Base-by-base conservation (phyloP, 148 eudicot genomes). In the Vaccinium myrtillus region DNA sequence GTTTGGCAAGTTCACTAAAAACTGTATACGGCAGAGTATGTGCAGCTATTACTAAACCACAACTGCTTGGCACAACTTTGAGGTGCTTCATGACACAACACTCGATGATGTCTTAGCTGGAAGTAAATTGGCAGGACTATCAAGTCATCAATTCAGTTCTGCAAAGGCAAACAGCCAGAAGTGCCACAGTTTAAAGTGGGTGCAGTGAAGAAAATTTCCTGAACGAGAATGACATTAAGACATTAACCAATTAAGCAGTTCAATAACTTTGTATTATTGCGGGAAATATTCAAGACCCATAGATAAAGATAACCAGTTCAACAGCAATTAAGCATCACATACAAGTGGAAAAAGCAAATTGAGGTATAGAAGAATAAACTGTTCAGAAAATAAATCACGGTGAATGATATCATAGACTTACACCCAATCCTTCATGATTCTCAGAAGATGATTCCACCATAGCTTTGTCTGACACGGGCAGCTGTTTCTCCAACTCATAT, bases 381-480 rank as follows among this genome's bases (percentile, higher is more conserved):
- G 30, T 18, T 39, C 48, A 13, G 30, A 74, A 85, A 87, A 81
- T 25, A 67, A 46, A 75, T 36, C 18, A 75, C 2, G 21, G 3
- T 63, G 39, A 48, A 80, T 13, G 78, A 54, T 53, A 43, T 54
- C 54, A 78, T 43, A 43, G 16, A 79, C 85, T 86, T 91, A 94
- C 95, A 86, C 79, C 84, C 61, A 84, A 49, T 83, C 85, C 90
- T 86, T 86, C 84, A 80, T 25, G 81, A 86, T 89, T 78, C 59
- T 69, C 75, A 71, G 51, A 81, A 74, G 74, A 77, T 55, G 84
- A 82, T 78, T 84, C 83, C 30, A 84, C 59, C 58, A 83, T 61
- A 79, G 89, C 85, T 83, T 86, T 88, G 86, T 88, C 88, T 21
- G 81, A 84, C 63, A 85, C 67, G 51, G 79, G 67, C 43, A 74